Conservation (phyloP, 2,329 filamentous ascomycete species). For the Aureobasidium sp. region DNA sequence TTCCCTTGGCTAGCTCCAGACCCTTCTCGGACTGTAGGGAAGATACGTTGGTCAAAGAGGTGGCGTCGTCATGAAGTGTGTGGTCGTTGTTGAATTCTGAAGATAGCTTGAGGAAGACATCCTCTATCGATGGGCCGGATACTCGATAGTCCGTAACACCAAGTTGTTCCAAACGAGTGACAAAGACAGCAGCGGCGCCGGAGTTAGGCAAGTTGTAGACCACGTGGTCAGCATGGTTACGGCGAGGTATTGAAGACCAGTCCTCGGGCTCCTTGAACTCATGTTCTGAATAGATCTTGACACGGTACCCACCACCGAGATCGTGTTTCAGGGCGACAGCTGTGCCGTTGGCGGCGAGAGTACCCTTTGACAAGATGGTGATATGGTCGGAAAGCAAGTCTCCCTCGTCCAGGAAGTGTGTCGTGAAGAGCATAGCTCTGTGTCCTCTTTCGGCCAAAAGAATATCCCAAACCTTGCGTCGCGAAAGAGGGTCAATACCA, state of each 20-base stretch:
- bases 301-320: conserved; percentile 85
- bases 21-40: conserved; percentile 30
- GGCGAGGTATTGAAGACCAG: conserved; percentile 28
- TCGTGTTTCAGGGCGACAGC: conserved; percentile 87
- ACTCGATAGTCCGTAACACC: conserved; percentile 84
- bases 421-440: conserved; percentile 88
- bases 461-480: conserved; percentile 96
- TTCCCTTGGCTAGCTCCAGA: conserved; percentile 69
- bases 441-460: conserved; percentile 83
- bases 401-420: conserved; percentile 94
- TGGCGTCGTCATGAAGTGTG: conserved; percentile 26
- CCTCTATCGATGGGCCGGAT: conserved; percentile 90
- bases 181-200: conserved; percentile 73
- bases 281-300: conserved; percentile 72
- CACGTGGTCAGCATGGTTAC: conserved; percentile 73
- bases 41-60: conserved; percentile 18
- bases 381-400: conserved; percentile 92
- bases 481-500: conserved; percentile 86
- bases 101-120: conserved; percentile 89
- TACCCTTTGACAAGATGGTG: conserved; percentile 86
- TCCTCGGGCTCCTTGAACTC: conserved; percentile 45
- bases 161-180: conserved; percentile 71
- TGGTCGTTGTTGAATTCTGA: conserved; percentile 71
- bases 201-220: conserved; percentile 79
- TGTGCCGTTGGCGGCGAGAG: conserved; percentile 82